phyloP scores from a whole-genome alignment of 148 eudicot genomes.

The Rhododendron molle region DNA sequence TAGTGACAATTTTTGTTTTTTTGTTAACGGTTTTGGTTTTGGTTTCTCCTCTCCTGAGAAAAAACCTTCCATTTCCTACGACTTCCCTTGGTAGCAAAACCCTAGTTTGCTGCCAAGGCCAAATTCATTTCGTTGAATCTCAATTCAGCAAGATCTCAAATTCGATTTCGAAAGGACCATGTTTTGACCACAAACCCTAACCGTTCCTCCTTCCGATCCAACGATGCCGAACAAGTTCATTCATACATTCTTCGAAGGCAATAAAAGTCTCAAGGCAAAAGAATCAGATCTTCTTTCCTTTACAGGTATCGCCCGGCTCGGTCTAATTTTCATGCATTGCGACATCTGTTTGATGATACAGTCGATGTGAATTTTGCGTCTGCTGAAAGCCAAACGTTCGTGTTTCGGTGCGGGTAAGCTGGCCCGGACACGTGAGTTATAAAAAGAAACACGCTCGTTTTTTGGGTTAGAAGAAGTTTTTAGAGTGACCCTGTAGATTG shows the following conservation, averaged over 20 bases:
- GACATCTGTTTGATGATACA: neutral
- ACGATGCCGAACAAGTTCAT: neutral
- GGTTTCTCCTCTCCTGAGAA: neutral
- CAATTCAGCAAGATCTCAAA: neutral
- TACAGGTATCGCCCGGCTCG: neutral
- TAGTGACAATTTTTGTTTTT: too few species aligned
- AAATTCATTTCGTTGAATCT: neutral
- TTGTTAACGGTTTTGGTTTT: too few species aligned
- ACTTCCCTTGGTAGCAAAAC: neutral
- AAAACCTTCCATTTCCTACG: neutral
- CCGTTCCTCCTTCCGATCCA: neutral
- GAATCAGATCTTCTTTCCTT: neutral
- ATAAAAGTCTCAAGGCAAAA: neutral
- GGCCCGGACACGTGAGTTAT: neutral
- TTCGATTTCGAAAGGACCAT: neutral
- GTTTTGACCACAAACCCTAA: neutral
- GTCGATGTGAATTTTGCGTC: neutral
- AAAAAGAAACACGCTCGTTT: neutral
- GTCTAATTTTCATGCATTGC: neutral
- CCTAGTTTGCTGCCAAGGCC: neutral
- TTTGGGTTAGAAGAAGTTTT: neutral
- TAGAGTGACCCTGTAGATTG: neutral
- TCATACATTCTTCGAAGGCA: neutral
- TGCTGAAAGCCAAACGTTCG: neutral
- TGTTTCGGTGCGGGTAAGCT: neutral